Evolutionary conservation across 2,329 filamentous ascomycete genomes (phyloP), one percentile per base, ranked within the genome.

Genomic region (Colletotrichum scovillei): DNA sequence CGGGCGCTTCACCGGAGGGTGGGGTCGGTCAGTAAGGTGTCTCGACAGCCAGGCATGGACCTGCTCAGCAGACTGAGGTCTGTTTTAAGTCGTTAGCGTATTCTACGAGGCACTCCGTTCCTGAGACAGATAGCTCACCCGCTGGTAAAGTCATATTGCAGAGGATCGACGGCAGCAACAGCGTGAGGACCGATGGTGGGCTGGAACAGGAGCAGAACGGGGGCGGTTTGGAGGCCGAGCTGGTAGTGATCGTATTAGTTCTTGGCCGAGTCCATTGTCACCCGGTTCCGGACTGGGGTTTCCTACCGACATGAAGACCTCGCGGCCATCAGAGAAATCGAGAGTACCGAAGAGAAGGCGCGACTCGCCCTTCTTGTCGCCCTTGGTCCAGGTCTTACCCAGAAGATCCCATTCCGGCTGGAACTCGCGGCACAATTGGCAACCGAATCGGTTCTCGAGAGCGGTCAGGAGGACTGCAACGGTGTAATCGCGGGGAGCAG

Each of bases 401-500:
- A 99, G 85, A 67, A 98, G 83, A 68, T 97, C 94, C 93, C 95
- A 99, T 84, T 99, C 97, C 1, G 95, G 93, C 82, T 98, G 94
- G 82, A 99, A 98, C 66, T 97, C 94, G 65, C 91, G 90, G 83
- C 97, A 99, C 62, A 98, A 87, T 76, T 92, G 87, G 82, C 97
- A 99, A 73, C 93, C 94, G 81, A 94, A 98, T 72, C 94, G 91
- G 38, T 91, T 80, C 76, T 98, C 95, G 79, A 95, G 85, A 49
- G 97, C 97, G 1, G 97, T 99, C 76, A 99, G 86, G 16, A 99
- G 89, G 3, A 99, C 89, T 2, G 92, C 92, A 32, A 93, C 89
- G 52, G 92, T 92, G 82, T 98, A 97, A 84, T 99, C 94, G 77
- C 97, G 91, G 14, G 95, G 95, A 1, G 90, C 84, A 19, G 90